Evolutionary conservation across 129 eudicot species (phyloP), one percentile per base, ranked within the genome.

Genomic region (Artemisia annua): DNA sequence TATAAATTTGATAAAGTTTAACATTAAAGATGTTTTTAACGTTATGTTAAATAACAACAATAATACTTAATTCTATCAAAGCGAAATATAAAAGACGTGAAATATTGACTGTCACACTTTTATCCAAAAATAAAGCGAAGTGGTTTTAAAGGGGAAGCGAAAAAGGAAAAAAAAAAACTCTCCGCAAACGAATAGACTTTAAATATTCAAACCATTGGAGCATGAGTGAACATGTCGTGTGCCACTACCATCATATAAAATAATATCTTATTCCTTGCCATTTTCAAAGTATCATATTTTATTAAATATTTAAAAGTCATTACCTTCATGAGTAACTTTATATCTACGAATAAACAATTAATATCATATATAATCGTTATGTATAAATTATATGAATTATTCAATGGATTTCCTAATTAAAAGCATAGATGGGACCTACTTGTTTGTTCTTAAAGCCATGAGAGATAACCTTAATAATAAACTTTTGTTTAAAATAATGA

Each of bases 171-270:
- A n/a, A n/a, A n/a, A n/a, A n/a, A n/a, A n/a, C n/a, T n/a, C n/a
- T n/a, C 32, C 32, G 0, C 32, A 28, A 28, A 3, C 0, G 32
- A 28, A 3, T 28, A 28, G 32, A 28, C 4, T 28, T 28, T 28
- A 28, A 28, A 28, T 28, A 24, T 60, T n/a, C 20, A 77, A 63
- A 61, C 32, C 66, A 63, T 71, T 70, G 67, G 56, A 79, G 84
- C 78, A 78, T 78, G 84, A 81, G 86, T 78, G 87, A 83, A 80
- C 81, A 83, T 88, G 85, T 88, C 90, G 90, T 85, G 91, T 88
- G 82, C 88, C 96, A 85, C 85, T 84, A 83, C 58, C 76, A 66
- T n/a, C 18, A 46, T 75, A 62, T 63, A 70, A 63, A 63, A 78
- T 78, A 63, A 70, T 77, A 77, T 71, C 67, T 43, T 78, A 78